phyloP scores from a whole-genome alignment of 208 protist species.

The Acanthamoeba royreba region DNA sequence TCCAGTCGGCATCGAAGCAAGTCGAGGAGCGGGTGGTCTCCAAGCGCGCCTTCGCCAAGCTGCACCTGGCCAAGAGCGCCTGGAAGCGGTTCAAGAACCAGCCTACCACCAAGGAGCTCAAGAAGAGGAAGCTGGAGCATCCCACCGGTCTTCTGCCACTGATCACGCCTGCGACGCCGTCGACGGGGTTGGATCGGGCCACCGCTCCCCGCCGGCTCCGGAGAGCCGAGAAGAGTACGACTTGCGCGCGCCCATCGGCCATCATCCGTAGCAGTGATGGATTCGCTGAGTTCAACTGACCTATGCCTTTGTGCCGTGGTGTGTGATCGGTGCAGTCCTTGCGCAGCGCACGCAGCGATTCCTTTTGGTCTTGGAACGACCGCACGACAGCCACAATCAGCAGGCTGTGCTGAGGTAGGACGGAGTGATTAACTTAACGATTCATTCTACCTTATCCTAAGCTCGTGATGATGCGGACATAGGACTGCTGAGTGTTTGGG shows the following conservation, averaged over 20 bases:
- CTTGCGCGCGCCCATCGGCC: background rate
- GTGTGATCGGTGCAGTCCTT: background rate
- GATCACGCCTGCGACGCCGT: background rate
- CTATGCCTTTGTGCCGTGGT: background rate
- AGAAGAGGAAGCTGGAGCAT: background rate
- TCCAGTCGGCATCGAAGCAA: background rate
- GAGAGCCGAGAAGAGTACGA: background rate
- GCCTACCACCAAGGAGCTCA: background rate
- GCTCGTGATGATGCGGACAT: background rate
- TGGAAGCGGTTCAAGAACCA: slow-evolving; percentile 1
- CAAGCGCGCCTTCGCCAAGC: background rate
- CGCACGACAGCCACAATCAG: slow-evolving; percentile 19
- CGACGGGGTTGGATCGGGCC: background rate
- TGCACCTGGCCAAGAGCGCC: background rate
- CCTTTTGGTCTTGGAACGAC: background rate
- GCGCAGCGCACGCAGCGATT: background rate
- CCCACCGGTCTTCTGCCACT: background rate
- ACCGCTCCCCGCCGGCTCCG: background rate
- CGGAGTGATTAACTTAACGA: background rate
- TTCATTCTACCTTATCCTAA: background rate
- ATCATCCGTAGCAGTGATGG: background rate
- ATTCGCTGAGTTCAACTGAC: background rate
- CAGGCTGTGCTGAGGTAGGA: background rate
- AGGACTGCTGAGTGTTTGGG: slow-evolving; percentile 15
- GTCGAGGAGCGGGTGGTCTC: background rate